Conservation (phyloP, 1,284 basidiomycete species). For the Sphagnurus paluster region DNA sequence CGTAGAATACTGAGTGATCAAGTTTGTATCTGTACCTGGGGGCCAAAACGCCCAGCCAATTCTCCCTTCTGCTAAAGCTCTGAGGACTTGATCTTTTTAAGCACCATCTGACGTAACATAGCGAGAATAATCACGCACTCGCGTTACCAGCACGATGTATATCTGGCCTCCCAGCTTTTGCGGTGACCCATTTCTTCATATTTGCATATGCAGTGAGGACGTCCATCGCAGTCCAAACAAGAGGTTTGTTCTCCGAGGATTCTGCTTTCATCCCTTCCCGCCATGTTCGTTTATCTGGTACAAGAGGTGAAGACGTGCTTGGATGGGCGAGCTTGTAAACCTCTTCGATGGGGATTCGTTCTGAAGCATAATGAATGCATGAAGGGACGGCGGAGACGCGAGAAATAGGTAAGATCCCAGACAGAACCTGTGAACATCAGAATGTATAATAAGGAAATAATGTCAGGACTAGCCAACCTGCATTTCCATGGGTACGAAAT, state of each 20-base stretch:
- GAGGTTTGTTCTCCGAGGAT: constrained; percentile 22
- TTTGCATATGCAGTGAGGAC: constrained; percentile 78
- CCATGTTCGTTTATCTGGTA: constrained; percentile 73
- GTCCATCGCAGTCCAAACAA: constrained; percentile 77
- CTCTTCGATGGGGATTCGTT: constrained; percentile 76
- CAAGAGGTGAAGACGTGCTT: constrained; percentile 31
- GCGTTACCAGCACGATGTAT: constrained; percentile 86
- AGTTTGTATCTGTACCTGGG: constrained; percentile 41
- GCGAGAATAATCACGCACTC: constrained; percentile 52
- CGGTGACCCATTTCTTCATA: constrained; percentile 82
- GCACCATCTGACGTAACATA: background rate
- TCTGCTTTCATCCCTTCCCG: constrained; percentile 48
- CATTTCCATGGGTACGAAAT: constrained; percentile 75
- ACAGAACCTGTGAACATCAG: constrained; percentile 58
- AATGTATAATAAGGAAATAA: background rate
- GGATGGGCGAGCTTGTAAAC: constrained; percentile 66
- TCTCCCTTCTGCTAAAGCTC: constrained; percentile 75
- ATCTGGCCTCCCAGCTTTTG: constrained; percentile 87
- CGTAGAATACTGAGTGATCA: constrained; percentile 23
- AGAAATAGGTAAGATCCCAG: constrained; percentile 85
- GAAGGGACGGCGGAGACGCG: constrained; percentile 81
- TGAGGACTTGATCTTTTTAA: constrained; percentile 57
- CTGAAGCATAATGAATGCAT: constrained; percentile 70
- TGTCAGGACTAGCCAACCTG: constrained; percentile 54
- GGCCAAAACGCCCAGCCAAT: constrained; percentile 88